Evolutionary conservation across 352 stramenopile species (phyloP), one percentile per base, ranked within the genome.

Genomic region (Phytophthora brassicae): DNA sequence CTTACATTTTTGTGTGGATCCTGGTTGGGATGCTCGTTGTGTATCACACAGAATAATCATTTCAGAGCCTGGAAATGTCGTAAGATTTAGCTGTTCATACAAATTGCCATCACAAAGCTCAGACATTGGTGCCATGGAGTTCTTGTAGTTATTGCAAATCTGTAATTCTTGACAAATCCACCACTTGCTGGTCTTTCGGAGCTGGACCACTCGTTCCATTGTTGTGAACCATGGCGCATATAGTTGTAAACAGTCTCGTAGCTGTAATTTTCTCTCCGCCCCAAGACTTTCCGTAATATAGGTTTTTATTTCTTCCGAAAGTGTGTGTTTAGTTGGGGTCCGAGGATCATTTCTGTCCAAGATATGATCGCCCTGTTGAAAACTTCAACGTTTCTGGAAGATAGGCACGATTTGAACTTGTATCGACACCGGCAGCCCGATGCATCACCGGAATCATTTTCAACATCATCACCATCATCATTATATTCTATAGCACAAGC

Each of bases 161-260:
- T 50, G 33, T 44, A 63, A 9, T 63, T 56, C 24, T 56, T 63
- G 0, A 56, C 56, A 29, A 56, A 7, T 63, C 24, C 1, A 19
- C 13, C 0, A 51, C 56, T 26, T 63, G 45, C 0, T 11, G n/a
- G 13, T 35, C 6, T 23, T 42, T 50, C 1, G 56, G 45, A 0
- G 35, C n/a, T 1, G 33, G 45, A 0, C 45, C 44, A 16, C 6
- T 9, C 20, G 45, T 46, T 6, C 14, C 4, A 0, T 22, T 6
- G 6, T 52, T 20, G 20, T 44, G 28, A 0, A 60, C 13, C 1
- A 60, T 11, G 8, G 24, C n/a, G 6, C 41, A 23, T 1, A 52
- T 0, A 3, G 48, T 24, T 8, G 28, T 44, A 31, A 26, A 35
- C 13, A 58, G 41, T 4, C 28, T 29, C 12, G 41, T 46, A 43